Percentiles rank a stretch among this genome's conserved stretches.
phyloP scores from a whole-genome alignment of 2,329 filamentous ascomycete genomes.

The Pseudogymnoascus sp. region DNA sequence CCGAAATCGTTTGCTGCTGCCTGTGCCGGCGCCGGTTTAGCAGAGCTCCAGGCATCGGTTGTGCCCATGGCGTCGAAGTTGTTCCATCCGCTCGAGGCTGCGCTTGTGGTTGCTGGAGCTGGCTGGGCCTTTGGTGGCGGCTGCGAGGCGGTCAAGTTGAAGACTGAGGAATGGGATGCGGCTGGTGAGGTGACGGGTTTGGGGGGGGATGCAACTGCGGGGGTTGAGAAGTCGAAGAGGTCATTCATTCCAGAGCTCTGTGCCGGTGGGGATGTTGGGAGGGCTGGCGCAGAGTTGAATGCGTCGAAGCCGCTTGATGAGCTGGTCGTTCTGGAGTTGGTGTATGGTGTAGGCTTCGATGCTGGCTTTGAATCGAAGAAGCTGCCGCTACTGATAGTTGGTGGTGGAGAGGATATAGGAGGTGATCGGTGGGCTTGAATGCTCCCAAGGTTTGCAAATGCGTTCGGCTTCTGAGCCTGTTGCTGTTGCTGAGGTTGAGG shows the following conservation, averaged over 20 bases:
- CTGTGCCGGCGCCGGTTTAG: constrained; percentile 23
- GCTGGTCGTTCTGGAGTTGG: constrained; percentile 42
- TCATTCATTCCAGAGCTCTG: constrained; percentile 57
- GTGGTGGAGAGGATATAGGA: constrained; percentile 39
- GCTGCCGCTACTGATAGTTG: constrained; percentile 51
- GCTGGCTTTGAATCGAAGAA: constrained; percentile 72
- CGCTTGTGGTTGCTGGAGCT: constrained; percentile 27
- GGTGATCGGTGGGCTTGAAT: constrained; percentile 33
- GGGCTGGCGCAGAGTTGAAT: constrained; percentile 38
- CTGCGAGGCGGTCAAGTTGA: constrained; percentile 59
- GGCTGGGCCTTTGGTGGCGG: constrained; percentile 36
- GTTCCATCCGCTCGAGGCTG: constrained; percentile 30
- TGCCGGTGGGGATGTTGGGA: constrained; percentile 33
- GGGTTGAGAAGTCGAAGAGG: constrained; percentile 66
- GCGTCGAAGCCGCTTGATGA: constrained; percentile 54
- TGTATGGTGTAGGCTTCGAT: constrained; percentile 30
- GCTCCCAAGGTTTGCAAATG: constrained; percentile 41
- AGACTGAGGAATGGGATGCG: constrained; percentile 51
- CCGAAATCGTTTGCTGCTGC: constrained; percentile 51
- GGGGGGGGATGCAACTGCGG: constrained; percentile 36
- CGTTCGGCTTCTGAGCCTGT: constrained; percentile 33
- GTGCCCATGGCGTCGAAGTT: constrained; percentile 72
- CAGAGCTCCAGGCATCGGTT: constrained; percentile 68
- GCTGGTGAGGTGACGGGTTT: constrained; percentile 31
- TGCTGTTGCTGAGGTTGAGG: constrained; percentile 29